A percentile compares a stretch with the other conserved stretches of the same genome.
Evolutionary conservation across 805 yeast genomes (phyloP).

Genomic region (Saccharomycopsis synnaedendra): DNA sequence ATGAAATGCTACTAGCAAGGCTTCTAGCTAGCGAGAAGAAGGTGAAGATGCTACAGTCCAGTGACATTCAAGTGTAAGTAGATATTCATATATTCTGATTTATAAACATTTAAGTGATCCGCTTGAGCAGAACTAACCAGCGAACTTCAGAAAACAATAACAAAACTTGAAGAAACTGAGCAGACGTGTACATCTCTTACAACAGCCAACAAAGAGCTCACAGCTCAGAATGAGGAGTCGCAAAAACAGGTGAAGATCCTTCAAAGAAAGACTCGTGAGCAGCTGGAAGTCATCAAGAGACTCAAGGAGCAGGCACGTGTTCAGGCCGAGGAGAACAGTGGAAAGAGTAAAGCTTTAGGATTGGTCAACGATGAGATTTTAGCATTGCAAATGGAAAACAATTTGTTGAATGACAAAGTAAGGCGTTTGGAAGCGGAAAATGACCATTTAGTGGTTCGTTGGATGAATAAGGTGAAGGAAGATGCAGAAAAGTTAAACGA

Average conservation of each 20-base stretch:
- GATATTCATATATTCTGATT: not conserved
- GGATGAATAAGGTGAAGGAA: constrained; percentile 44
- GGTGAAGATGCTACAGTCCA: not conserved
- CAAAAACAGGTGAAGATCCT: constrained; percentile 18
- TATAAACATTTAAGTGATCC: too few relatives aligned
- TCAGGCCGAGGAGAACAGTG: constrained; percentile 21
- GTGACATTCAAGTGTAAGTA: constrained; percentile 14
- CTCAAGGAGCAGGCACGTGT: constrained; percentile 21
- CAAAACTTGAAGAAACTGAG: constrained; percentile 1
- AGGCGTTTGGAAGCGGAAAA: constrained; percentile 35
- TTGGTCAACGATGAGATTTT: constrained; percentile 58
- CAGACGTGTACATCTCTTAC: constrained; percentile 6
- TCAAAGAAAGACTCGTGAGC: constrained; percentile 19
- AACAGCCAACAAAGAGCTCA: constrained; percentile 13
- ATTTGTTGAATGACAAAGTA: constrained; percentile 24
- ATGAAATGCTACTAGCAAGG: not conserved
- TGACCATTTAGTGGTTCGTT: constrained; percentile 38
- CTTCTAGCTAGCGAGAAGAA: constrained; percentile 15
- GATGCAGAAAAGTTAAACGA: constrained; percentile 54
- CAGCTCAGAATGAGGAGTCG: constrained; percentile 15
- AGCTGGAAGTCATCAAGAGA: constrained; percentile 21
- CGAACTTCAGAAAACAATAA: constrained; percentile 8
- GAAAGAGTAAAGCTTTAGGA: constrained; percentile 46
- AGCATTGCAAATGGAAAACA: constrained; percentile 46
- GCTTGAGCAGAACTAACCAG: constrained; percentile 4